Evolutionary conservation across 179 eudicot species (phyloP), one percentile per base, ranked within the genome.

Genomic region (Gypsophila paniculata): DNA sequence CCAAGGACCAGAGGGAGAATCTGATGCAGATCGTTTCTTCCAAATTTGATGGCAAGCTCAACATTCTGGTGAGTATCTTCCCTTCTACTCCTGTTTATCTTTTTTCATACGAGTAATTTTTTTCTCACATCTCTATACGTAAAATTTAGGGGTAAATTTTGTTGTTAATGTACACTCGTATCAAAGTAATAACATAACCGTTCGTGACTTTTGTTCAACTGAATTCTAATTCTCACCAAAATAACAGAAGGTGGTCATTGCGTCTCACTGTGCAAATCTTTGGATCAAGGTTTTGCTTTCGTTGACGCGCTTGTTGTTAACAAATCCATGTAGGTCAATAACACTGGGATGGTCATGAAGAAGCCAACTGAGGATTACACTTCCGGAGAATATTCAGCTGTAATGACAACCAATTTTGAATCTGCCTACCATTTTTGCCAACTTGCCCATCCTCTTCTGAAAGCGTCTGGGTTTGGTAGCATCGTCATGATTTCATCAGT

Each of bases 401-500:
- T 87, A 12, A 76, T 89, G 86, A 18, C 75, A 13, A 84, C 88
- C 53, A 87, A 89, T 75, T 73, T 90, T 15, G 93, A 90, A 61
- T 84, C 91, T 19, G 53, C 86, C 21, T 89, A 74, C 75, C 91
- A 90, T 84, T 71, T 89, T 12, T 80, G 80, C 72, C 96, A 90
- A 79, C 87, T 90, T 70, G 81, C 91, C 13, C 59, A 88, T 76
- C 90, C 88, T 72, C 81, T 84, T 69, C 77, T 89, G 3, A 89
- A 90, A 78, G 85, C 83, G 36, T 86, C 91, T 62, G 91, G 87
- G 12, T 67, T 21, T 55, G 87, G 88, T 52, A 86, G 81, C 69
- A 78, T 90, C 66, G 78, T 90, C 59, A 77, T 84, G 57, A 83
- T 90, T 58, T 90, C 93, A 48, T 90, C 91, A 49, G 84, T 84